Evolutionary conservation across 2,329 filamentous ascomycete species (phyloP), one percentile per base, ranked within the genome.

Genomic region (Penicillium sp.): DNA sequence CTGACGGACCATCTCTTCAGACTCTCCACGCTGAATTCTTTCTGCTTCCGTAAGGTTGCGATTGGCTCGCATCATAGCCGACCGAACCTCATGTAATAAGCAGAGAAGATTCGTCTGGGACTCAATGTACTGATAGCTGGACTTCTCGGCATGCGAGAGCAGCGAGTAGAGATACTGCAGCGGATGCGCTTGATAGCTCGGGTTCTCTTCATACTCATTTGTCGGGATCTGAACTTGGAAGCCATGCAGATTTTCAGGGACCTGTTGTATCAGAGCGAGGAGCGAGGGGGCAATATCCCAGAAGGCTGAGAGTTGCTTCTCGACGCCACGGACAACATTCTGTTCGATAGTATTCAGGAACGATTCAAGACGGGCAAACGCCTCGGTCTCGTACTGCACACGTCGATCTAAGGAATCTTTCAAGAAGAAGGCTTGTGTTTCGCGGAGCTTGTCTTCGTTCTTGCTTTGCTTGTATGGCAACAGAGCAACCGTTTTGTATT

Each of bases 201-300:
- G 91, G 67, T 93, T 98, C 78, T 98, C 95, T 3, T 88, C 86
- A 63, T 66, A 89, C 74, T 99, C 95, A 19, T 85, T 80, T 0
- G 83, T 71, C 0, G 95, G 93, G 46, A 98, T 92, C 65, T 89
- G 84, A 48, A 96, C 84, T 22, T 85, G 80, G 74, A 96, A 92
- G 1, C 76, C 77, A 3, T 70, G 65, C 26, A 84, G 71, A 24
- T 76, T 65, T 1, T 76, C 71, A 0, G 92, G 93, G 22, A 97
- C 87, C 67, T 90, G 89, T 58, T 96, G 90, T 11, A 96, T 83
- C 47, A 98, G 80, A 16, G 87, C 83, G 26, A 89, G 82, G 0
- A 99, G 82, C 3, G 88, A 87, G 3, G 95, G 95, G 1, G 93
- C 93, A 67, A 98, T 96, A 70, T 99, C 95, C 95, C 95, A 99